These are phyloP conservation scores for Arxiozyma bovina DNA, from an alignment of 1,139 yeast genomes.

Conservation along the genomic window DNA sequence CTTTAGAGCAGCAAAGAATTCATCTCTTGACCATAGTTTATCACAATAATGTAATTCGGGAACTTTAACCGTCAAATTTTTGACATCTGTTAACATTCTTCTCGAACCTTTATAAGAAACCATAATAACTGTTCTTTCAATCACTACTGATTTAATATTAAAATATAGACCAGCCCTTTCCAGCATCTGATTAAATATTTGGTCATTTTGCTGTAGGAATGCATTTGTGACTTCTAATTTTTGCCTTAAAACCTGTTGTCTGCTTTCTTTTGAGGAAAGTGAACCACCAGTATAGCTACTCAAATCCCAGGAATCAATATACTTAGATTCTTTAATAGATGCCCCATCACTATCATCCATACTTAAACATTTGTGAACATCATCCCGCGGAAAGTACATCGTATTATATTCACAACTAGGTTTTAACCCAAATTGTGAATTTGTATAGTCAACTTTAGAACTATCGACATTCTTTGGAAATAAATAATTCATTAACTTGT, in stretches of 20 bases:
- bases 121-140: constrained; percentile 46
- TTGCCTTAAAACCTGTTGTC: background rate
- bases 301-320: constrained; percentile 15
- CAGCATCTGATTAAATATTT: constrained; percentile 41
- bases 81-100: constrained; percentile 60
- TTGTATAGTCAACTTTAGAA: constrained; percentile 1
- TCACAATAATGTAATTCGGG: constrained; percentile 59
- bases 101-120: constrained; percentile 76
- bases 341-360: background rate
- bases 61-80: constrained; percentile 52
- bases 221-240: constrained; percentile 3
- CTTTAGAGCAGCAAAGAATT: constrained; percentile 53
- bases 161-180: constrained; percentile 58
- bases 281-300: background rate
- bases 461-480: constrained; percentile 43
- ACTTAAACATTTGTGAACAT: background rate
- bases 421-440: constrained; percentile 1
- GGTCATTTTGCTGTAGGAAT: constrained; percentile 1
- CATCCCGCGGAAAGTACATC: constrained; percentile 1
- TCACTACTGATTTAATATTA: constrained; percentile 51
- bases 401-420: constrained; percentile 7
- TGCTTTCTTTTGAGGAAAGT: background rate
- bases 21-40: constrained; percentile 74
- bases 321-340: constrained; percentile 1
- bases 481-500: constrained; percentile 50